These are phyloP conservation scores for Incumbomyces delicatus DNA, from an alignment of 2,329 filamentous ascomycete species.

Conservation along the genomic window DNA sequence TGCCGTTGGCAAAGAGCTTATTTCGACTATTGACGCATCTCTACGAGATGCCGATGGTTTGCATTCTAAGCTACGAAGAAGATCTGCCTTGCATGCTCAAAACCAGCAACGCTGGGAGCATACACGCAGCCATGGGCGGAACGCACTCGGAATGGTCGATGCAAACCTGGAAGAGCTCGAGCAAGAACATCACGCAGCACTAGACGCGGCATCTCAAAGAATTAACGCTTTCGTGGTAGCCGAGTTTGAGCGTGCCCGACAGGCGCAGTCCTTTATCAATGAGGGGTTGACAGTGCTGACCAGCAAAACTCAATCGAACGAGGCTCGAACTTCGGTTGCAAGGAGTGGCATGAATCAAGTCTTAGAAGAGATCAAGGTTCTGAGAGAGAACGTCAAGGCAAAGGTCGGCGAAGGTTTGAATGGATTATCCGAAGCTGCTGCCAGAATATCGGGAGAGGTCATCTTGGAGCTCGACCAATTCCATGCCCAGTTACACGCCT, in stretches of 20 bases:
- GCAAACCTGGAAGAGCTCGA: constrained; percentile 63
- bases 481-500: constrained; percentile 69
- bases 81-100: constrained; percentile 68
- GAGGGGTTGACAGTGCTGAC: constrained; percentile 60
- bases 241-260: constrained; percentile 62
- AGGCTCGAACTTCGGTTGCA: constrained; percentile 41
- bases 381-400: constrained; percentile 78
- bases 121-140: constrained; percentile 64
- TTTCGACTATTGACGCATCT: constrained; percentile 67
- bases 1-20: constrained; percentile 62
- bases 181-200: constrained; percentile 59
- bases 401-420: constrained; percentile 77
- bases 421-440: constrained; percentile 71
- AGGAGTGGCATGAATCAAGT: constrained; percentile 84
- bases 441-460: constrained; percentile 81
- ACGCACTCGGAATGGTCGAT: constrained; percentile 70
- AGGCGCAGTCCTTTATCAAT: constrained; percentile 61
- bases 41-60: constrained; percentile 72
- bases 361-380: constrained; percentile 80
- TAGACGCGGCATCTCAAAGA: constrained; percentile 56
- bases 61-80: constrained; percentile 76
- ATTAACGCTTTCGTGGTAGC: constrained; percentile 68
- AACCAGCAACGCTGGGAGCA: constrained; percentile 73
- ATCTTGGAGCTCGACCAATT: constrained; percentile 77
- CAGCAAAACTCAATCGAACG: constrained; percentile 57